Evolutionary conservation across 164 flowering plant species (phyloP), one percentile per base, ranked within the genome.

Genomic region (Pachysandra terminalis): DNA sequence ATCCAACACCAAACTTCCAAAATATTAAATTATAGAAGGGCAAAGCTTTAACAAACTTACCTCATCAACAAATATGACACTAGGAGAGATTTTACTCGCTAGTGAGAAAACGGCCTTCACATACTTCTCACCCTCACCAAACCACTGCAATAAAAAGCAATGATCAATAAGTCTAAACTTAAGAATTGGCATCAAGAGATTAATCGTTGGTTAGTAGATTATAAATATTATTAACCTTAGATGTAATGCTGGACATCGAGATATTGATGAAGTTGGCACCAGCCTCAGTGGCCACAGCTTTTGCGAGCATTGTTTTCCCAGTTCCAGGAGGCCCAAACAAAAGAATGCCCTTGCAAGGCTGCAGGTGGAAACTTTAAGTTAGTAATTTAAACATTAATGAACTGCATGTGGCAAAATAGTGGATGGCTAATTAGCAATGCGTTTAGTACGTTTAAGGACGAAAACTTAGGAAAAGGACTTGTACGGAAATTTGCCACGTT

Each of bases 281-380:
- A 74, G 98, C 97, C 81, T 94, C 98, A 68, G 95, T 94, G 48
- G 97, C 98, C 64, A 94, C 95, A 62, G 95, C 98, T 78, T 91
- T 94, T 41, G 98, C 97, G 65, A 94, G 93, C 98, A 94, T 94
- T 9, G 97, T 93, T 74, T 93, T 93, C 23, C 98, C 98, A 24
- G 98, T 93, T 64, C 98, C 97, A 74, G 98, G 98, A 27, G 97
- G 97, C 56, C 97, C 98, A 85, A 93, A 93, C 64, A 93, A 65
- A 58, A 93, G 88, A 40, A 93, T 93, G 49, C 98, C 97, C 81
- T 90, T 93, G 87, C 95, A 88, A 70, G 98, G 98, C 98, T 93
- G 84, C 79, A 80, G 17, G 73, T 12, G 64, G 64, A 76, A 56
- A 23, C 58, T 16, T 6, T 15, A 32, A 26, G 1, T 45, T 12